Conservation (phyloP, 768 basidiomycete species). For the Hericium rajendrae region DNA sequence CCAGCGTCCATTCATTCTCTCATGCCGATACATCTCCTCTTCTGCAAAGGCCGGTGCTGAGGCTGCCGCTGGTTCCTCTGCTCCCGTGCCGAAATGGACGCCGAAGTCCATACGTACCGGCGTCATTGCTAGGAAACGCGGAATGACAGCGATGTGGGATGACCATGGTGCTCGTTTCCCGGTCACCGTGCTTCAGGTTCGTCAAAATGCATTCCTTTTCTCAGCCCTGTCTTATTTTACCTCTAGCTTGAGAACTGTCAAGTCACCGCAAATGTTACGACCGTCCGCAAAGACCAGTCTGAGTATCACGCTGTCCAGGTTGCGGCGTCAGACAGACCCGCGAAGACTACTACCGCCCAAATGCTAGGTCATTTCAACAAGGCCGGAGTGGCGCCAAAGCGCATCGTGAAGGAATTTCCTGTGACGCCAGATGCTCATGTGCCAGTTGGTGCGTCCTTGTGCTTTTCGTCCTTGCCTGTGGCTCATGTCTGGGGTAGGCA, state of each 20-base stretch:
- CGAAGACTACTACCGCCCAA: slow-evolving; percentile 63
- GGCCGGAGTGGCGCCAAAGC: slow-evolving; percentile 75
- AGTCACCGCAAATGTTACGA: slow-evolving; percentile 71
- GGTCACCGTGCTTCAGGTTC: slow-evolving; percentile 85
- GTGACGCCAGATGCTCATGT: slow-evolving; percentile 85
- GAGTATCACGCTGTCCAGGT: slow-evolving; percentile 92
- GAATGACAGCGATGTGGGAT: slow-evolving; percentile 93
- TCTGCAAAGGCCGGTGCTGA: slow-evolving; percentile 22
- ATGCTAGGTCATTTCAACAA: slow-evolving; percentile 88
- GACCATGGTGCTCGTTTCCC: slow-evolving; percentile 80
- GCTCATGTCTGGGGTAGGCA: slow-evolving; percentile 40
- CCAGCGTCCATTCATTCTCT: slow-evolving; percentile 27
- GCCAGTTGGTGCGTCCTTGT: slow-evolving; percentile 60
- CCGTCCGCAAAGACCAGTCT: slow-evolving; percentile 52
- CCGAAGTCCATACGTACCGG: slow-evolving; percentile 83
- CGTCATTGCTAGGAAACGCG: slow-evolving; percentile 87
- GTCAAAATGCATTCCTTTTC: neutral
- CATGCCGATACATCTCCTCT: slow-evolving; percentile 39
- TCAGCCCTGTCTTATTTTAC: slow-evolving; percentile 2
- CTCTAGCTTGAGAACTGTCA: slow-evolving; percentile 77
- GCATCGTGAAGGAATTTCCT: slow-evolving; percentile 78
- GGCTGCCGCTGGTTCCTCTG: slow-evolving; percentile 17
- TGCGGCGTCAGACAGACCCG: slow-evolving; percentile 67
- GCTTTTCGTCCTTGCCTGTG: neutral
- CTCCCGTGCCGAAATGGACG: slow-evolving; percentile 55